These are phyloP conservation scores for Talaromyces thailandensis DNA, from an alignment of 495 filamentous ascomycete genomes.

Conservation along the genomic window DNA sequence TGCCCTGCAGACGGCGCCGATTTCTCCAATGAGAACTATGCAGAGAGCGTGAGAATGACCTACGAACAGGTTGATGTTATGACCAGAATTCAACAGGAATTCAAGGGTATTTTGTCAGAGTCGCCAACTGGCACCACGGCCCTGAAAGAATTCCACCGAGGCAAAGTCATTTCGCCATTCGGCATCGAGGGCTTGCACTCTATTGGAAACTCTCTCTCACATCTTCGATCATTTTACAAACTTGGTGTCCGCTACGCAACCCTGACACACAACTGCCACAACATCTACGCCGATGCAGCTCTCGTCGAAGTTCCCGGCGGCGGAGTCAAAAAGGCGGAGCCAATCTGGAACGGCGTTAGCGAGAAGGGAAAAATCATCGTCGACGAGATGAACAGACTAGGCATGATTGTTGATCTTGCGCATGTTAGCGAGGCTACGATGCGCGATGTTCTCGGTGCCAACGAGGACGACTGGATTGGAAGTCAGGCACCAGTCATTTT, in stretches of 20 bases:
- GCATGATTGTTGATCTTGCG: conserved; percentile 41
- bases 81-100: conserved; percentile 54
- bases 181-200: conserved; percentile 92
- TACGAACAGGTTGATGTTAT: conserved; percentile 80
- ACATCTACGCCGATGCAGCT: conserved; percentile 80
- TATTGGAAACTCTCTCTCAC: conserved; percentile 78
- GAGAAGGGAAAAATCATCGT: conserved; percentile 53
- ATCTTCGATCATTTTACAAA: conserved; percentile 61
- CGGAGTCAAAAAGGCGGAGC: conserved; percentile 32
- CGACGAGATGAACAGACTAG: conserved; percentile 47
- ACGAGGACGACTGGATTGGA: conserved; percentile 31
- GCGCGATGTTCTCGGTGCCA: conserved; percentile 43
- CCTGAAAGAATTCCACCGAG: conserved; percentile 46
- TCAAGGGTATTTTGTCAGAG: conserved; percentile 59
- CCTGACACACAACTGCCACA: conserved; percentile 90
- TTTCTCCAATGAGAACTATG: conserved; percentile 67
- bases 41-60: conserved; percentile 54
- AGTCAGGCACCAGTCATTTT: conserved; percentile 48
- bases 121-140: conserved; percentile 49
- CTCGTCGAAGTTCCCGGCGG: conserved; percentile 41
- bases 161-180: conserved; percentile 59
- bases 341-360: conserved; percentile 57
- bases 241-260: conserved; percentile 89
- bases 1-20: conserved; percentile 67
- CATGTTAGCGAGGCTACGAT: conserved; percentile 48